Conservation (phyloP, 1,284 basidiomycete genomes). For the Cryptococcus sp. region DNA sequence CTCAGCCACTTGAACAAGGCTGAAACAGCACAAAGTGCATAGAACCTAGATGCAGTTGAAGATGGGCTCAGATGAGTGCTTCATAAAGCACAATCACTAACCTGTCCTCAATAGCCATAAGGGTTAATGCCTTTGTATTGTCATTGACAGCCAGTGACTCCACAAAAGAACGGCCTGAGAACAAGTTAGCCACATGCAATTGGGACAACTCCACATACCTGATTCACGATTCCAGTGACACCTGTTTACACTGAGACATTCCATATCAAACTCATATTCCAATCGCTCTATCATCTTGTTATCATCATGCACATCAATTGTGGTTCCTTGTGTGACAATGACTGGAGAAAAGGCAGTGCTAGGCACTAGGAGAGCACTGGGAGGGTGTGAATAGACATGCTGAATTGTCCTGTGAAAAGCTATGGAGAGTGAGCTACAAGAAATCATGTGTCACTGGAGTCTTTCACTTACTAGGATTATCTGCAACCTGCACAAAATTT, state of each 20-base stretch:
- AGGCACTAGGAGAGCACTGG: constrained; percentile 68
- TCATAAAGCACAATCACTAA: constrained; percentile 52
- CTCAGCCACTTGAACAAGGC: constrained; percentile 82
- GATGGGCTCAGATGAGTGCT: not conserved
- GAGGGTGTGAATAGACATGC: constrained; percentile 73
- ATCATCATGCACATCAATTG: not conserved
- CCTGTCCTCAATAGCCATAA: constrained; percentile 73
- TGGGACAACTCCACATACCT: constrained; percentile 37
- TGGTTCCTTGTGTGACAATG: not conserved
- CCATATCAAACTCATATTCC: constrained; percentile 66
- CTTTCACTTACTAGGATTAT: constrained; percentile 58
- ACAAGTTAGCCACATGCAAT: not conserved
- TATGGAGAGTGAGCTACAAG: constrained; percentile 12
- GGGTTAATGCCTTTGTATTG: constrained; percentile 66
- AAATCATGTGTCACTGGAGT: not conserved
- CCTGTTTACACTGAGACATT: constrained; percentile 65
- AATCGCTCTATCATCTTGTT: constrained; percentile 59
- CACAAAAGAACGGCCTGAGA: constrained; percentile 68
- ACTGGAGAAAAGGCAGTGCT: constrained; percentile 61
- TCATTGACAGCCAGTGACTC: constrained; percentile 72
- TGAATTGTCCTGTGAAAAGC: constrained; percentile 82
- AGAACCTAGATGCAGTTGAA: constrained; percentile 60
- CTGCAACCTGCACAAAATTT: constrained; percentile 59
- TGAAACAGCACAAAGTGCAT: constrained; percentile 74
- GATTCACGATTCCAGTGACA: constrained; percentile 75